Evolutionary conservation across 805 yeast species (phyloP).

Genomic region (Candida morakotiae): DNA sequence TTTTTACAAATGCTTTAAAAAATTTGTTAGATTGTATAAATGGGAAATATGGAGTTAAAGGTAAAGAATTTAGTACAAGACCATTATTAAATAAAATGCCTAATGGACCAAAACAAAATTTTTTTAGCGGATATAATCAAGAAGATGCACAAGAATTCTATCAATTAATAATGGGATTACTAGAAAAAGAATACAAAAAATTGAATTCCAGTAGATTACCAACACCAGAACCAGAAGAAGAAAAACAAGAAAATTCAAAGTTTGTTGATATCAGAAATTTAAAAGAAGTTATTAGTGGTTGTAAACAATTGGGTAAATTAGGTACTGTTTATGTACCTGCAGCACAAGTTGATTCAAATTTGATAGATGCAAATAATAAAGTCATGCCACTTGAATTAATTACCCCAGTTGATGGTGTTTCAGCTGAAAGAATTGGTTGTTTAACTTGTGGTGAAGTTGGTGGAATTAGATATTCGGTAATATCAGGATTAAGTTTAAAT

Average conservation of each 20-base stretch:
- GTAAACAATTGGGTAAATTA: constrained; percentile 50
- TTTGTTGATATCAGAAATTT: constrained; percentile 17
- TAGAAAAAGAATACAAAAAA: constrained; percentile 55
- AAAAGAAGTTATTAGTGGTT: constrained; percentile 28
- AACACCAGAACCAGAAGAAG: constrained; percentile 19
- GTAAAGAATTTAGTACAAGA: constrained; percentile 61
- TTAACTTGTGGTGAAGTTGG: constrained; percentile 89
- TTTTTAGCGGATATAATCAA: constrained; percentile 82
- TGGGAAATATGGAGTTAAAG: constrained; percentile 46
- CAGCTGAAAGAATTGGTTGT: constrained; percentile 89
- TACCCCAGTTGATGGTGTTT: constrained; percentile 90
- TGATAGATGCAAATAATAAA: constrained; percentile 38
- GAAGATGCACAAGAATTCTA: constrained; percentile 97
- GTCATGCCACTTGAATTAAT: constrained; percentile 54
- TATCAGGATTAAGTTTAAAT: constrained; percentile 69
- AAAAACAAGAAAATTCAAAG: constrained; percentile 8
- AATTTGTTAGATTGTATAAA: constrained; percentile 54
- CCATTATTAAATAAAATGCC: constrained; percentile 63
- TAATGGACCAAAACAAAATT: constrained; percentile 72
- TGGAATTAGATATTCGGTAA: constrained; percentile 79
- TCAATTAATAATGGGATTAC: constrained; percentile 66
- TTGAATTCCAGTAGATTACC: constrained; percentile 17
- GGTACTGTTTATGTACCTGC: constrained; percentile 73
- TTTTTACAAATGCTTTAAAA: constrained; percentile 53
- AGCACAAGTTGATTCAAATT: constrained; percentile 70